These are phyloP conservation scores for Lachnellula occidentalis DNA, from an alignment of 2,329 filamentous ascomycete species.

Conservation along the genomic window DNA sequence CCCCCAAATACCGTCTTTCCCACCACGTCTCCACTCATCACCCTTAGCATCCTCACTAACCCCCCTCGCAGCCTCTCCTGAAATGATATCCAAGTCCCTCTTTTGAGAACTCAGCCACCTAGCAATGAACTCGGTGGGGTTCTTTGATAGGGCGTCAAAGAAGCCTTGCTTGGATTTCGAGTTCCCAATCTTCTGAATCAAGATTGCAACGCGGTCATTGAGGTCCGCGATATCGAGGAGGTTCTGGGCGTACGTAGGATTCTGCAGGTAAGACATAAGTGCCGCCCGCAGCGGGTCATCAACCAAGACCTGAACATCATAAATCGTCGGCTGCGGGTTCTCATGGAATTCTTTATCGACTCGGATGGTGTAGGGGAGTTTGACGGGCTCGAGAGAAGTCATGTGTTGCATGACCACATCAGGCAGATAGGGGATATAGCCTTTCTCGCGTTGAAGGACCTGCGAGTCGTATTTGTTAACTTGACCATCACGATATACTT, in stretches of 20 bases:
- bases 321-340: constrained; percentile 72
- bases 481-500: neutral
- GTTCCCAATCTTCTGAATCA: constrained; percentile 76
- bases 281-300: constrained; percentile 73
- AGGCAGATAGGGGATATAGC: constrained; percentile 80
- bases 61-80: constrained; percentile 41
- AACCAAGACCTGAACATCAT: constrained; percentile 80
- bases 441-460: constrained; percentile 68
- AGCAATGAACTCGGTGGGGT: constrained; percentile 78
- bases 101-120: constrained; percentile 90
- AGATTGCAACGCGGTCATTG: constrained; percentile 79
- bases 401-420: constrained; percentile 77
- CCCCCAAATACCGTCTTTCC: constrained; percentile 57
- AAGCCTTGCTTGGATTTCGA: constrained; percentile 90
- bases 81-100: constrained; percentile 36
- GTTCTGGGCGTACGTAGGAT: constrained; percentile 63
- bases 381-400: constrained; percentile 71
- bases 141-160: constrained; percentile 69
- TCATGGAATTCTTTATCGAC: constrained; percentile 81
- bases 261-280: constrained; percentile 60
- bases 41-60: constrained; percentile 49
- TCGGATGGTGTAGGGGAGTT: constrained; percentile 86
- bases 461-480: constrained; percentile 32
- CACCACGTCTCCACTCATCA: constrained; percentile 66
- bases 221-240: constrained; percentile 71